Evolutionary conservation across 495 filamentous ascomycete genomes (phyloP).

Genomic region (Aspergillus mulundensis): DNA sequence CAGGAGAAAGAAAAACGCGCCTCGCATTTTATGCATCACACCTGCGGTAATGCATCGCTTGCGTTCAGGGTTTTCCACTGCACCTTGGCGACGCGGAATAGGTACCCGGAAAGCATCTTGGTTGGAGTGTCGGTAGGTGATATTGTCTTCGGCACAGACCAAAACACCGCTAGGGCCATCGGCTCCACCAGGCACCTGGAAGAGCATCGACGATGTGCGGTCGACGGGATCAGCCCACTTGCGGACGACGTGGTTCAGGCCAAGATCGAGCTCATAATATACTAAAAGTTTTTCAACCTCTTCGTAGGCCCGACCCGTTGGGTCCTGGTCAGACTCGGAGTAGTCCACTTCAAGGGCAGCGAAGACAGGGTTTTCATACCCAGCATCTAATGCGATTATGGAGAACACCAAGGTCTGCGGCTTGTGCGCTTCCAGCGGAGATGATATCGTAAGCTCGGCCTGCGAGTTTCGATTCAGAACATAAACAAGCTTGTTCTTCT

Average conservation of each 20-base stretch:
- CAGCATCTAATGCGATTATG: slow-evolving; percentile 81
- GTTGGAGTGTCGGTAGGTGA: slow-evolving; percentile 93
- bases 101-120: slow-evolving; percentile 84
- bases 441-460: slow-evolving; percentile 92
- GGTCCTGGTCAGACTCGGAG: slow-evolving; percentile 84
- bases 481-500: slow-evolving; percentile 99
- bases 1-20: slow-evolving; percentile 96
- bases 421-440: slow-evolving; percentile 94
- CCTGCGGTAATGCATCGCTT: slow-evolving; percentile 83
- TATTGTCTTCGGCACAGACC: slow-evolving; percentile 89
- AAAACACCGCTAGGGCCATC: slow-evolving; percentile 93
- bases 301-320: slow-evolving; percentile 74
- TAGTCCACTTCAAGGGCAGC: slow-evolving; percentile 94
- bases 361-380: slow-evolving; percentile 95
- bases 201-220: slow-evolving; percentile 81
- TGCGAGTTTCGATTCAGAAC: slow-evolving; percentile 94
- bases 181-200: slow-evolving; percentile 91
- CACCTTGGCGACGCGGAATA: slow-evolving; percentile 78
- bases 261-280: slow-evolving; percentile 96
- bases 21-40: slow-evolving; percentile 93
- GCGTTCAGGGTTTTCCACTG: slow-evolving; percentile 86
- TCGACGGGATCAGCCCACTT: slow-evolving; percentile 95
- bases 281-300: slow-evolving; percentile 86
- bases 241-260: slow-evolving; percentile 92
- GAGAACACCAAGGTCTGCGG: slow-evolving; percentile 89